Base-by-base conservation (phyloP, 2,329 filamentous ascomycete species). In the Colletotrichum shisoi region DNA sequence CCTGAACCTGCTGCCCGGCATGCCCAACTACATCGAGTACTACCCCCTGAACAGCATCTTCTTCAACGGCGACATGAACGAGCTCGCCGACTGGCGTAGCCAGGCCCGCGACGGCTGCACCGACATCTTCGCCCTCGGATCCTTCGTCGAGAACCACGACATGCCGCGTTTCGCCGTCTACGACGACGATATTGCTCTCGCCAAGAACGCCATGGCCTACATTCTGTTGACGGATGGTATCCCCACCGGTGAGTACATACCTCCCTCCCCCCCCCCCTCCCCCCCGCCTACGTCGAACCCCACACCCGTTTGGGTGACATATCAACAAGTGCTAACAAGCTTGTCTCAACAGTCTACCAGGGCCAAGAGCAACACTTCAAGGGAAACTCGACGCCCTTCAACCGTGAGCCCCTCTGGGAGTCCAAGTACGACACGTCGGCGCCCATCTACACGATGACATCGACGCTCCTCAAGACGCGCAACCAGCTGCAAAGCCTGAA, bases 321-420 rank as follows among this genome's bases (percentile, higher is more conserved):
- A 1, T 6, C 37, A 39, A 42, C 11, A 5, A 4, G 48, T 21
- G 17, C 24, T 66, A 19, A 66, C 63, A n/a, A 17, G 7, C 3
- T 2, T 40, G 51, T 34, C 21, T 34, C 48, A 34, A 48, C 6
- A 63, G 80, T 90, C 39, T 91, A 90, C 76, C 83, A 89, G 71
- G 88, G 88, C 44, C 86, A 88, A 70, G 88, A 90, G 75, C 88
- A 90, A 72, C 85, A 84, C 70, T 87, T 83, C 73, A 74, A 79
- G 2, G 80, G 79, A 21, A 79, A 75, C 48, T 76, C 76, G 51
- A 85, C 85, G 13, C 76, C 81, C 0, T 81, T 79, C 61, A 83
- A 84, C 72, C 84, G 86, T n/a, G 86, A 88, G 73, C 84, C 86
- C 15, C 79, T 85, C 56, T 89, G 87, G 87, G 75, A 82, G 15